A percentile compares a stretch with the other conserved stretches of the same genome.
Conservation (phyloP, 768 basidiomycete genomes). For the Boletellus ananas region DNA sequence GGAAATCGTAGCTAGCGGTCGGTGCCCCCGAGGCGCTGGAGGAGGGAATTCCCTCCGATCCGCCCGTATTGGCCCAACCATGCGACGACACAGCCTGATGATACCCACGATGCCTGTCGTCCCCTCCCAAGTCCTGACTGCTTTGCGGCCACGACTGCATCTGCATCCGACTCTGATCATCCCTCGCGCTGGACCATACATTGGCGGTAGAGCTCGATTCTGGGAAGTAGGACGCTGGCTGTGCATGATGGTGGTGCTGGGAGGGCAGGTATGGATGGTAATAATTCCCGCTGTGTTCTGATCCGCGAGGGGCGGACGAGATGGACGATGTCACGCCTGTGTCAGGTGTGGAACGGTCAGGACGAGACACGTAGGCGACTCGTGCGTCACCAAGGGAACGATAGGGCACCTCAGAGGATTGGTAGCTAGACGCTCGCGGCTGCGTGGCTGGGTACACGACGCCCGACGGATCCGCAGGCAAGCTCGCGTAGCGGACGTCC, state of each 20-base stretch:
- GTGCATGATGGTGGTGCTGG: slow-evolving; percentile 25
- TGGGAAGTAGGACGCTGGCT: slow-evolving; percentile 22
- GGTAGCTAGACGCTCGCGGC: slow-evolving; percentile 23
- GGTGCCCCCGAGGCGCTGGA: slow-evolving; percentile 19
- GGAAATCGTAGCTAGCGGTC: slow-evolving; percentile 36
- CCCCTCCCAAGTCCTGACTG: slow-evolving; percentile 20
- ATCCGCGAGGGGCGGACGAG: slow-evolving; percentile 24
- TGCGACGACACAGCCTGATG: slow-evolving; percentile 23
- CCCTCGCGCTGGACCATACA: slow-evolving; percentile 19
- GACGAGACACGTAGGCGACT: slow-evolving; percentile 24
- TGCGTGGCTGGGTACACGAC: slow-evolving; percentile 11
- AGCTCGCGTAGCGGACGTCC: slow-evolving; percentile 22
- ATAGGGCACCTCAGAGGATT: slow-evolving; percentile 22
- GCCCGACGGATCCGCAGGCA: slow-evolving; percentile 19
- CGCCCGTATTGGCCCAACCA: slow-evolving; percentile 18
- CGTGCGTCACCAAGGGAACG: slow-evolving; percentile 27
- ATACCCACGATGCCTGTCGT: slow-evolving; percentile 31
- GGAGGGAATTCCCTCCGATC: slow-evolving; percentile 24
- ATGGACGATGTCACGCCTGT: slow-evolving; percentile 13
- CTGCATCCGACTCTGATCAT: slow-evolving; percentile 20
- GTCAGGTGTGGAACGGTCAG: slow-evolving; percentile 28
- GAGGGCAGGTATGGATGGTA: slow-evolving; percentile 24
- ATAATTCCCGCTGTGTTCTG: slow-evolving; percentile 22
- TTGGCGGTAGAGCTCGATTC: slow-evolving; percentile 18
- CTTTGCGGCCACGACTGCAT: slow-evolving; percentile 27